Conservation (phyloP, 805 yeast genomes). For the Starmerella davenportii region DNA sequence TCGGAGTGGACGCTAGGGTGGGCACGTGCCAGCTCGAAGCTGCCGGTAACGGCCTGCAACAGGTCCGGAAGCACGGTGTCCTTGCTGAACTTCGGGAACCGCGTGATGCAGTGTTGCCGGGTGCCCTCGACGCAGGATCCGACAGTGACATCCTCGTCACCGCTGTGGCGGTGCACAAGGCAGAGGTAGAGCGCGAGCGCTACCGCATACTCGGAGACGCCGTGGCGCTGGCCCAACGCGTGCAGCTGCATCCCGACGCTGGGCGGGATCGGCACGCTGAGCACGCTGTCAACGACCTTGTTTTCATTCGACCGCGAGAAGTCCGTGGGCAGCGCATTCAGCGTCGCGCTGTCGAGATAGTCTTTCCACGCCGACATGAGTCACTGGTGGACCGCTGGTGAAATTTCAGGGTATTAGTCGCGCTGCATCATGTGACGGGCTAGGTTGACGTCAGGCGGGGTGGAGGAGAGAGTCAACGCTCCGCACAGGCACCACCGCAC, state of each 20-base stretch:
- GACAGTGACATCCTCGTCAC: constrained; percentile 84
- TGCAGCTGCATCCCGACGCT: constrained; percentile 11
- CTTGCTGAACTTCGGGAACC: constrained; percentile 33
- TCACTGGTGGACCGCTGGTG: too few relatives aligned
- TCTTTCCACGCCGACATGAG: constrained; percentile 12
- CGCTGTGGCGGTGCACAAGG: constrained; percentile 62
- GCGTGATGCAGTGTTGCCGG: constrained; percentile 28
- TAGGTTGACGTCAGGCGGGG: too few relatives aligned
- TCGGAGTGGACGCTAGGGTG: constrained; percentile 36
- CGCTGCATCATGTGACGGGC: too few relatives aligned
- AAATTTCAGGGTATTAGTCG: too few relatives aligned
- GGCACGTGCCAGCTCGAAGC: constrained; percentile 20
- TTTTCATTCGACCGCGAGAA: constrained; percentile 58
- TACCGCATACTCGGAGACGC: constrained; percentile 28
- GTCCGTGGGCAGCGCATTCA: constrained; percentile 78
- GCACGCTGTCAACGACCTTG: constrained; percentile 45
- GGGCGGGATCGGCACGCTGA: constrained; percentile 22
- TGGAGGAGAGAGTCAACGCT: too few relatives aligned
- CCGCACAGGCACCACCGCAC: too few relatives aligned
- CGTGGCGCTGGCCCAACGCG: constrained; percentile 12
- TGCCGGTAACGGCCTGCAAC: constrained; percentile 28
- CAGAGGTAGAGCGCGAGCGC: constrained; percentile 53
- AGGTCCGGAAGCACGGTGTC: constrained; percentile 33
- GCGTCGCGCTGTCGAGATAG: constrained; percentile 34
- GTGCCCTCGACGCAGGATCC: constrained; percentile 38